These are phyloP conservation scores for Lodderomyces metapsilosis DNA, from an alignment of 1,139 yeast genomes.

Conservation along the genomic window DNA sequence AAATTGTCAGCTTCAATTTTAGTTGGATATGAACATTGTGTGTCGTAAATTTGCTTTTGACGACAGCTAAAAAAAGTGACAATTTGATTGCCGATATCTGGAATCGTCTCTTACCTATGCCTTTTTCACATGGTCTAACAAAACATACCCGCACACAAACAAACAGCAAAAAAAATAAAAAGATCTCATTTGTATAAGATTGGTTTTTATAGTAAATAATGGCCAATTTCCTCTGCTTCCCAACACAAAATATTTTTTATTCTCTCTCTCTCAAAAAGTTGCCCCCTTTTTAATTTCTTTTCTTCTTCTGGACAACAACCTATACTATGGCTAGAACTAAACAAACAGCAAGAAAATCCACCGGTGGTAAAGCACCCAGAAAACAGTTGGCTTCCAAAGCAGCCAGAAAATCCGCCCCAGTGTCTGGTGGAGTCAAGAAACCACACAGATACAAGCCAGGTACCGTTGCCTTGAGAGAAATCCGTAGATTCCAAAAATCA, in stretches of 20 bases:
- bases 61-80: too few relatives aligned
- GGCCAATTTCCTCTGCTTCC: constrained; percentile 6
- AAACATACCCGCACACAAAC: too few relatives aligned
- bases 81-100: too few relatives aligned
- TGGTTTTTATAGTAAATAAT: neutral
- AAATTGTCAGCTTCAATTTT: too few relatives aligned
- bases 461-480: constrained; percentile 56
- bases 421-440: constrained; percentile 52
- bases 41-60: too few relatives aligned
- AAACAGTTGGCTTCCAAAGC: constrained; percentile 55
- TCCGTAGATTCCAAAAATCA: constrained; percentile 53
- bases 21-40: too few relatives aligned
- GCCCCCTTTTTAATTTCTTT: constrained; percentile 6
- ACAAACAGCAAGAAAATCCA: constrained; percentile 55
- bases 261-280: neutral
- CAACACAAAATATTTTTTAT: constrained; percentile 2
- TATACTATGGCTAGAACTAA: constrained; percentile 49
- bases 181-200: neutral
- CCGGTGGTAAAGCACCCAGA: constrained; percentile 57
- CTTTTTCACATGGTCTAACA: too few relatives aligned
- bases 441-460: constrained; percentile 58
- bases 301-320: constrained; percentile 4
- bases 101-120: too few relatives aligned
- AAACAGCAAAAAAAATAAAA: too few relatives aligned
- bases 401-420: constrained; percentile 55